Percentiles rank a stretch among this genome's conserved stretches.
These are phyloP conservation scores for Anisodus tanguticus DNA, from an alignment of 257 asterid genomes.

Conservation along the genomic window DNA sequence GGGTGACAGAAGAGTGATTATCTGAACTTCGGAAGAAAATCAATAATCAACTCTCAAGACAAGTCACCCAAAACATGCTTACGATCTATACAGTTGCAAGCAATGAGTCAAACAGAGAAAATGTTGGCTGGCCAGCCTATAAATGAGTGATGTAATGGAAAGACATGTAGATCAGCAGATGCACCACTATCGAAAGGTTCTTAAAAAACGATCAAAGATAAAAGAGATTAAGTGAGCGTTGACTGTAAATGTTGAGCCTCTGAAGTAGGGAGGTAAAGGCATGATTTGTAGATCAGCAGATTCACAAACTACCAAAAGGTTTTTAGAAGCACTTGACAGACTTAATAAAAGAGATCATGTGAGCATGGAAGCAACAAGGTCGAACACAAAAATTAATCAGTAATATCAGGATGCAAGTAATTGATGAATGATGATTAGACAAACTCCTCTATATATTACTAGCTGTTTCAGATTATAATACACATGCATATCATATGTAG, in stretches of 20 bases:
- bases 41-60: slow-evolving; percentile 18
- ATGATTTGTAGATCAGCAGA: neutral
- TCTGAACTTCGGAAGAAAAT: neutral
- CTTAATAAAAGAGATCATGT: neutral
- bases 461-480: neutral
- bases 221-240: neutral
- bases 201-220: neutral
- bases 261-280: slow-evolving; percentile 6
- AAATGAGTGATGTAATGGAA: neutral
- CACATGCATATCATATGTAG: neutral
- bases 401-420: neutral
- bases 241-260: neutral
- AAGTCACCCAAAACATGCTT: slow-evolving; percentile 9
- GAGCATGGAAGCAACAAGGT: neutral
- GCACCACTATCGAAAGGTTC: neutral
- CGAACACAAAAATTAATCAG: neutral
- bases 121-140: slow-evolving; percentile 5
- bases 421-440: neutral
- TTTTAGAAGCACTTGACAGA: neutral
- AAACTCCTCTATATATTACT: neutral
- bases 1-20: neutral
- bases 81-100: neutral
- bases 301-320: slow-evolving; percentile 21
- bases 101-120: neutral
- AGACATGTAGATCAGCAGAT: neutral